Percentiles rank a stretch among this genome's conserved stretches.
Evolutionary conservation across 2,329 filamentous ascomycete genomes (phyloP).

Genomic region (Neonectria sp.): DNA sequence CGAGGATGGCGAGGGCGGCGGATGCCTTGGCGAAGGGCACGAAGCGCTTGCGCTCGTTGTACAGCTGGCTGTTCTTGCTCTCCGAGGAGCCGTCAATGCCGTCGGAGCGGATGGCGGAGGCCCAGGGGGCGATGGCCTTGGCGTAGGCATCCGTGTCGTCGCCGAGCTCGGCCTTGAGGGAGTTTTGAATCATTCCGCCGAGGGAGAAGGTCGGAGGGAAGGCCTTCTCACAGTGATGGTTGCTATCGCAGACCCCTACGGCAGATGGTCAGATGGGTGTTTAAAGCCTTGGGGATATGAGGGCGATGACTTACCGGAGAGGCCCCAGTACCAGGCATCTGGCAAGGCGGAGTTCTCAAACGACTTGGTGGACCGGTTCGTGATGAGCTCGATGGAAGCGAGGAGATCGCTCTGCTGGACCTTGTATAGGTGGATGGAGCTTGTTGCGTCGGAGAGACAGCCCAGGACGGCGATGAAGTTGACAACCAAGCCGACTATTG

Average conservation of each 20-base stretch:
- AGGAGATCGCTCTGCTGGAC: conserved; percentile 26
- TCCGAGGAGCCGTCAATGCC: conserved; percentile 33
- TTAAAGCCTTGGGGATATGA: background rate
- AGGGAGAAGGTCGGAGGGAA: conserved; percentile 33
- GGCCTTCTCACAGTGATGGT: conserved; percentile 26
- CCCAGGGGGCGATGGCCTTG: conserved; percentile 29
- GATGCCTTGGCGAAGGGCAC: conserved; percentile 33
- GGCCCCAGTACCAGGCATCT: conserved; percentile 31
- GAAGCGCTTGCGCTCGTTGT: conserved; percentile 21
- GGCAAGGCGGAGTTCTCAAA: conserved; percentile 25
- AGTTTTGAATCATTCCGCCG: conserved; percentile 32
- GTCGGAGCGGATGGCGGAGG: conserved; percentile 18
- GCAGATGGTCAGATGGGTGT: background rate
- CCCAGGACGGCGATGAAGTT: conserved; percentile 37
- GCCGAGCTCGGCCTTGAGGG: conserved; percentile 26
- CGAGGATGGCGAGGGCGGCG: conserved; percentile 33
- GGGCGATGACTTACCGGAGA: conserved; percentile 25
- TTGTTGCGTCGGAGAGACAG: conserved; percentile 30
- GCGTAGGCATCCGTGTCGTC: conserved; percentile 11
- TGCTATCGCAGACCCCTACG: conserved; percentile 31
- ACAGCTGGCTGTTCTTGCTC: conserved; percentile 8
- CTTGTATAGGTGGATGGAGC: conserved; percentile 33
- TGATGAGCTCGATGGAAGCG: conserved; percentile 15
- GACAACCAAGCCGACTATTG: conserved; percentile 32
- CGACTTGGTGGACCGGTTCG: conserved; percentile 12